These are phyloP conservation scores for Cutaneotrichosporon cavernicola DNA, from an alignment of 1,284 basidiomycete genomes.

Conservation along the genomic window DNA sequence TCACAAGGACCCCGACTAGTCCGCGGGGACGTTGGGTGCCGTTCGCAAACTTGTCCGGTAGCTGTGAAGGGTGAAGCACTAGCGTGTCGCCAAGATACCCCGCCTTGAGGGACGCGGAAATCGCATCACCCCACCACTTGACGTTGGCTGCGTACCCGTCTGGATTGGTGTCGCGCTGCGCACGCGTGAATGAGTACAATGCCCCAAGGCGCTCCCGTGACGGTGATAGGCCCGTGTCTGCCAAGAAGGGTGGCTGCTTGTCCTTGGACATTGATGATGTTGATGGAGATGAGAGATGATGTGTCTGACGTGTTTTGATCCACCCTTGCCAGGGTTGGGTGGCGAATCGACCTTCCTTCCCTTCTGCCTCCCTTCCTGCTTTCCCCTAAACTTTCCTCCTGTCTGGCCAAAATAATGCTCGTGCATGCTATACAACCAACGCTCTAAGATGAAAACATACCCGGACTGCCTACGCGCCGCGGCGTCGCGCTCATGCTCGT, in stretches of 20 bases:
- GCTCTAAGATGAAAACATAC: slow-evolving; percentile 5
- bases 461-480: slow-evolving; percentile 15
- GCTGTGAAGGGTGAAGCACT: slow-evolving; percentile 64
- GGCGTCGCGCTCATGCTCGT: slow-evolving; percentile 26
- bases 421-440: neutral
- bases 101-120: slow-evolving; percentile 63
- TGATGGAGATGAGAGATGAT: neutral
- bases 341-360: neutral
- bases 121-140: slow-evolving; percentile 77
- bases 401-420: slow-evolving; percentile 1
- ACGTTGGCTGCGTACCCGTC: slow-evolving; percentile 75
- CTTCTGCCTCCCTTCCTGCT: neutral
- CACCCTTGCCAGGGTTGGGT: neutral
- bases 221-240: slow-evolving; percentile 38
- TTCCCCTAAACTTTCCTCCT: too few relatives aligned
- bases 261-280: slow-evolving; percentile 1
- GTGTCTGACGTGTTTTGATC: slow-evolving; percentile 1
- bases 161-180: slow-evolving; percentile 79
- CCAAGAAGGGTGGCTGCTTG: neutral
- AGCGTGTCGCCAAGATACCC: slow-evolving; percentile 62
- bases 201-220: slow-evolving; percentile 66
- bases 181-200: slow-evolving; percentile 81
- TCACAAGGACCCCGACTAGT: slow-evolving; percentile 75
- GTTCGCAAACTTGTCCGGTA: slow-evolving; percentile 63
- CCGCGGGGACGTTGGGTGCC: slow-evolving; percentile 65